Conservation (phyloP, 768 basidiomycete species). For the Tulasnella sp. region DNA sequence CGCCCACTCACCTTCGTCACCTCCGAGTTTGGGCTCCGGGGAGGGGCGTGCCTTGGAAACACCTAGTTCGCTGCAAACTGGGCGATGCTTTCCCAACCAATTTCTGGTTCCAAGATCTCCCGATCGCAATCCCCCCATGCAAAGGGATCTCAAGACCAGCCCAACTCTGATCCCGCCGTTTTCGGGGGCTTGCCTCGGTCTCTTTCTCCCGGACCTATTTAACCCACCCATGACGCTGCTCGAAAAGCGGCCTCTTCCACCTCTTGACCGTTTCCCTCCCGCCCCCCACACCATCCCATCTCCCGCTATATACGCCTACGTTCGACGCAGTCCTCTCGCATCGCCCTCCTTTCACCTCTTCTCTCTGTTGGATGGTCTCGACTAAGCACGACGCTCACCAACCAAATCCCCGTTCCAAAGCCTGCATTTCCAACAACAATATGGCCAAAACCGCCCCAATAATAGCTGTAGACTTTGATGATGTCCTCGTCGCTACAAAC, state of each 20-base stretch:
- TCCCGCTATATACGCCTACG: neutral
- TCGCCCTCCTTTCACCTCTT: neutral
- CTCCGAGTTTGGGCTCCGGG: neutral
- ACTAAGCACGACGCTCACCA: neutral
- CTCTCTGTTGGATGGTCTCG: neutral
- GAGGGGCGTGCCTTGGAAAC: neutral
- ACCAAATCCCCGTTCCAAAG: neutral
- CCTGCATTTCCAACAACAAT: neutral
- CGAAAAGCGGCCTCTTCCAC: neutral
- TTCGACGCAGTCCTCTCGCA: neutral
- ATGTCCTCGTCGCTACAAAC: conserved; percentile 59
- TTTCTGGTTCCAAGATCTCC: neutral
- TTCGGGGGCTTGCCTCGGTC: neutral
- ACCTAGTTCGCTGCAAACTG: neutral
- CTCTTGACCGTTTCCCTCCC: neutral
- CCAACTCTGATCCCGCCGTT: neutral
- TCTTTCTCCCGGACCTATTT: neutral
- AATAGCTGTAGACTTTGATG: conserved; percentile 57
- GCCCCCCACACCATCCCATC: neutral
- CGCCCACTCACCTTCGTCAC: neutral
- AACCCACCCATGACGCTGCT: neutral
- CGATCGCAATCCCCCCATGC: neutral
- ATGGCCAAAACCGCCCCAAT: conserved; percentile 20
- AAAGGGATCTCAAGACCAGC: neutral
- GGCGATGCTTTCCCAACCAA: neutral